Evolutionary conservation across 768 basidiomycete genomes (phyloP), one percentile per base, ranked within the genome.

Genomic region (Trametes sanguinea): DNA sequence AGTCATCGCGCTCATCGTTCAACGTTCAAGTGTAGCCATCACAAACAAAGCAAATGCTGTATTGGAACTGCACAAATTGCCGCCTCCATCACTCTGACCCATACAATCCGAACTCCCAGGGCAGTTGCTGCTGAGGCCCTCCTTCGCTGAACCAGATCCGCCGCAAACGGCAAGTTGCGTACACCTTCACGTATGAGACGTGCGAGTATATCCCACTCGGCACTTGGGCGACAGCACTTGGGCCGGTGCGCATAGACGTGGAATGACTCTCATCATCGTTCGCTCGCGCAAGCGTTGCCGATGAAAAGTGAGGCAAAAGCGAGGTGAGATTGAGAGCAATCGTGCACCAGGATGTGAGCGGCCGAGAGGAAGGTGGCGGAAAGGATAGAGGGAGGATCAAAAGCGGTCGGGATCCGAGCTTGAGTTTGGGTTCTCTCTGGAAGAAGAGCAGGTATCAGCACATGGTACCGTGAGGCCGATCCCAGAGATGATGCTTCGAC

Each of bases 71-170:
- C 22, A 22, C 22, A 22, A 22, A 22, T 22, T 22, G 22, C 22
- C 22, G 1, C 1, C 22, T 22, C 22, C 22, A 22, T 51, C 42
- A 59, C 22, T 58, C 57, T 22, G 64, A 60, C 1, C 57, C 67
- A 69, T 89, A 91, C 47, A 92, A 76, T 69, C 86, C 82, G 70
- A 92, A 90, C 75, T 92, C 90, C 89, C 88, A 90, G 35, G 90
- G 88, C 7, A 79, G 71, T 62, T 76, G 79, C 61, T 85, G 81
- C 56, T 75, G 72, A 57, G 82, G 80, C 8, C 80, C 80, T 48
- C 72, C 75, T 64, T 88, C 82, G 65, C 81, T 83, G 72, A 92
- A 83, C 90, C 91, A 93, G 32, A 93, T 83, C 69, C 91, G 78
- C 63, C 88, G 78, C 66, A 93, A 74, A 40, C 90, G 82, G 74